Base-by-base conservation (phyloP, 768 basidiomycete species). In the Neoboletus magnificus region DNA sequence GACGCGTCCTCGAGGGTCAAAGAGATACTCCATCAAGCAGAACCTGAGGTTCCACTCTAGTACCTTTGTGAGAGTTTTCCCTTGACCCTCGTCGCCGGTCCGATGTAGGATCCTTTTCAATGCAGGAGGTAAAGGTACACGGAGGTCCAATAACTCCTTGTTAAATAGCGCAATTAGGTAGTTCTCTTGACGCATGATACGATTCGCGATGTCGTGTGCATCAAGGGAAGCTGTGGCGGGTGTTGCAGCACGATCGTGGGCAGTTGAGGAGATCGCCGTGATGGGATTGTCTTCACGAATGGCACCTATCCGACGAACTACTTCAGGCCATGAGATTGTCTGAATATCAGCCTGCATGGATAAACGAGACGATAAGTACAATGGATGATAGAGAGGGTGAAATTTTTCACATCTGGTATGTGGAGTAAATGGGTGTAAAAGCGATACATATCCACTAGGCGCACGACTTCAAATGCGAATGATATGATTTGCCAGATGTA, bases 81-180 rank as follows among this genome's bases (percentile, higher is more conserved):
- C 89, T 68, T 88, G 87, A 15, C 86, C 83, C 30, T 84, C 77
- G 51, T 71, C 66, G 30, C 55, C 52, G 79, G 79, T 51, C 75
- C 73, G 37, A 71, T 61, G 65, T 42, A 85, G 66, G 50, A 86
- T 79, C 13, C 73, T 77, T 59, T 81, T 78, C 46, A 87, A 63
- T n/a, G 73, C 54, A 22, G 61, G 70, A 6, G 93, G 95, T 27
- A 94, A 66, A 3, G 97, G 92, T 1, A 93, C 81, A 10, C 86
- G 84, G 22, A 98, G 78, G 72, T 99, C 91, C 49, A 99, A 78
- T 5, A 98, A 72, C 59, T 97, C 93, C 70, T 98, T 98, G 75
- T 98, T 99, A 73, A 99, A 97, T 20, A 99, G 73, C 0, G 97
- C 94, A 55, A 98, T 97, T 48, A 99, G 81, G 68, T 98, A 99